Base-by-base conservation (phyloP, 352 stramenopile genomes). In the Phytophthora boehmeriae region DNA sequence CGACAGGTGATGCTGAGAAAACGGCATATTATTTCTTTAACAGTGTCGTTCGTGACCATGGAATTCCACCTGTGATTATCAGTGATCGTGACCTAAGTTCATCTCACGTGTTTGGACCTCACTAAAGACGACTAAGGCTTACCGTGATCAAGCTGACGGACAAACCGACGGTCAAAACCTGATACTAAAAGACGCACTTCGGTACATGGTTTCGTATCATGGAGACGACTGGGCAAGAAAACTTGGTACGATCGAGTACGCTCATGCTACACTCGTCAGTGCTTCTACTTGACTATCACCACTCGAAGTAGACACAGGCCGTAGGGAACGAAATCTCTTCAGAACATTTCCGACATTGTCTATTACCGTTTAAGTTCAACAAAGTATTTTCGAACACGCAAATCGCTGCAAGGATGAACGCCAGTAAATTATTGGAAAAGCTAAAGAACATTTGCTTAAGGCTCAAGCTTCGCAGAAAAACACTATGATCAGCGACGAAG, bases 141-240 rank as follows among this genome's bases (percentile, higher is more conserved):
- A 47, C 32, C 39, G 35, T 8, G 36, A 13, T 1, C 49, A 57
- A 57, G 22, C 49, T 5, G 49, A 48, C 49, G 49, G 49, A n/a
- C 54, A 50, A 27, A 63, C 44, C 1, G 45, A 63, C 17, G 22
- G 45, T 35, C 54, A 55, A 28, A 55, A 55, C 19, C 25, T 55
- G 34, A 47, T 51, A 20, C 46, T 57, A 8, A 36, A 57, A 51
- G 46, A 56, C 8, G 28, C 55, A 39, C 45, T 63, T 22, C 35
- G 55, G 8, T 63, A 35, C 11, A 63, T 63, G 36, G 27, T 50
- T n/a, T 63, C 55, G 34, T 63, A 63, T 35, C 45, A 63, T 35
- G 45, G 34, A 16, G 8, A 48, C 48, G 57, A 66, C 23, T 66
- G 41, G 46, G 36, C 39, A 20, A 25, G 10, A 27, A 39, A 64